These are phyloP conservation scores for Microcyclosporella mali DNA, from an alignment of 2,329 filamentous ascomycete species.

Conservation along the genomic window DNA sequence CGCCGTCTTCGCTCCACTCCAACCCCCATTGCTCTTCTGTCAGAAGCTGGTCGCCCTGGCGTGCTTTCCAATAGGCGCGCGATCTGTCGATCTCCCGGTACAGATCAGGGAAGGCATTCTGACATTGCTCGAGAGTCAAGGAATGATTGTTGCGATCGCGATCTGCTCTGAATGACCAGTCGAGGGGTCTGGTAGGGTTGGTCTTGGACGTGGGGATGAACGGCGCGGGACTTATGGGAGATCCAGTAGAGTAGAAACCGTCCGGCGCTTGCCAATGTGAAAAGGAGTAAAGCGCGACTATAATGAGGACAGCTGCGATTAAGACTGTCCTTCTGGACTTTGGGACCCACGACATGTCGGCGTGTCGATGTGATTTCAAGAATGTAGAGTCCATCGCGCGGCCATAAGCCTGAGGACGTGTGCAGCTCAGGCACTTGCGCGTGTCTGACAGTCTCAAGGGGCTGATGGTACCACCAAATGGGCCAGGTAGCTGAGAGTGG, in stretches of 20 bases:
- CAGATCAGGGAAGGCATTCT: conserved; percentile 28
- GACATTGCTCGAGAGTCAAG: conserved; percentile 28
- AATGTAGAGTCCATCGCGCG: conserved; percentile 3
- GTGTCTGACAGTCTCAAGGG: too few species aligned
- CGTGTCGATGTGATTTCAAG: conserved; percentile 7
- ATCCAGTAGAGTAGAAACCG: background rate
- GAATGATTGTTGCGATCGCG: conserved; percentile 29
- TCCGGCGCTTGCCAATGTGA: conserved; percentile 1
- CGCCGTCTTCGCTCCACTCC: conserved; percentile 28
- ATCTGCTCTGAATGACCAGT: conserved; percentile 11
- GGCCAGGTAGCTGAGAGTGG: too few species aligned
- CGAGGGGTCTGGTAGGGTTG: conserved; percentile 5
- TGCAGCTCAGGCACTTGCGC: too few species aligned
- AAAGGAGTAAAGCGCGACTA: conserved; percentile 5
- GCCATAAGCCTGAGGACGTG: conserved; percentile 2
- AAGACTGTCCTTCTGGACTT: conserved; percentile 10
- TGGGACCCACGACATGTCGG: conserved; percentile 13
- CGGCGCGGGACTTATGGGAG: background rate
- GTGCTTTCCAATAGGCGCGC: conserved; percentile 20
- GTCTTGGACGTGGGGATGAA: background rate
- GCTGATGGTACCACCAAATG: too few species aligned
- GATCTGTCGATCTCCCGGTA: conserved; percentile 31
- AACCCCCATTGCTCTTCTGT: conserved; percentile 26
- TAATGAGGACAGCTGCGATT: conserved; percentile 7
- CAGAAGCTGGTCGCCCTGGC: conserved; percentile 18